Evolutionary conservation across 2,329 filamentous ascomycete genomes (phyloP), one percentile per base, ranked within the genome.

Genomic region (Stromatinia cepivora): DNA sequence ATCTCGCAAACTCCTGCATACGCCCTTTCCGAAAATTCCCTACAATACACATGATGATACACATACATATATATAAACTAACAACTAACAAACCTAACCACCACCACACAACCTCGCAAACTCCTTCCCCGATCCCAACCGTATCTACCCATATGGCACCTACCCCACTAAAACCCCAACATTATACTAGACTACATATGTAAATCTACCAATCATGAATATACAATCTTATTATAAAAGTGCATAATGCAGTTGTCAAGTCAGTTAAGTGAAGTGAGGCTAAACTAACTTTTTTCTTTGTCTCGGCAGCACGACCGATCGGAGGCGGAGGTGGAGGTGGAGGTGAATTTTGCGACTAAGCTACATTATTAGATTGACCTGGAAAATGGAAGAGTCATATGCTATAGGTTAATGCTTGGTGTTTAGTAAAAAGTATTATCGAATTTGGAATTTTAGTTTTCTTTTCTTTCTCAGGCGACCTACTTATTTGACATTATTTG

Each of bases 91-190:
- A 31, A 31, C 31, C 31, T 4, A 31, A 31, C 31, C 31, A 31
- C 31, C 2, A 31, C 31, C 7, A 39, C 15, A 42, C 15, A 42
- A n/a, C 28, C 42, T 62, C 59, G 59, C 59, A 63, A 63, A 63
- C 59, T 63, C 59, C 59, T 63, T 50, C 58, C 59, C 45, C 59
- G 59, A 63, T 63, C 31, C 22, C 22, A 63, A 39, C 31, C 59
- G 59, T 11, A 36, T 50, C 45, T 63, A 63, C 45, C 59, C 58
- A 50, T 1, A 25, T 50, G 7, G 20, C 13, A n/a, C 31, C n/a
- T 25, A 50, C 59, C 59, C 45, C 45, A 15, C 13, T 42, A 13
- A 13, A 6, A 42, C 39, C 39, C 39, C 39, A 42, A 42, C 13
- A 42, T 42, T 6, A 15, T 17, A 42, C 39, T 42, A 42, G 39